Evolutionary conservation across 164 flowering plant genomes (phyloP).

Genomic region (Nymphaea thermarum): DNA sequence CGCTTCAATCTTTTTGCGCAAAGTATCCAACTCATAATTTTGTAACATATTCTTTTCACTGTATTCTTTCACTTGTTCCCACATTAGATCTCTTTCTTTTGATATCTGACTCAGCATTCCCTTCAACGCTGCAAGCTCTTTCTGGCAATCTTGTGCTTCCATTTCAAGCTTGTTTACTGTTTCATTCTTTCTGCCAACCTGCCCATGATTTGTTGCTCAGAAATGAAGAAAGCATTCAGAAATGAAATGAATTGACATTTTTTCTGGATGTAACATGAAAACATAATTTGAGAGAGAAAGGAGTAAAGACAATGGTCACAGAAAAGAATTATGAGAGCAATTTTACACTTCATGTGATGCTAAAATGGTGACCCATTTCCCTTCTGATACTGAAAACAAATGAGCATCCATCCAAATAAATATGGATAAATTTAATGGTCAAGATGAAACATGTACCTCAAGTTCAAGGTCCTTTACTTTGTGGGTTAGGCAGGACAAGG

Average conservation of each 20-base stretch:
- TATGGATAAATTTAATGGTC: background rate
- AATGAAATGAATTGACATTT: too few relatives aligned
- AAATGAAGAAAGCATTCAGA: too few relatives aligned
- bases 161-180: constrained; percentile 32
- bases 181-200: constrained; percentile 80
- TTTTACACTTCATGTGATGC: too few relatives aligned
- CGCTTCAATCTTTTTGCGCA: constrained; percentile 65
- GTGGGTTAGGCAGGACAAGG: constrained; percentile 50
- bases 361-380: background rate
- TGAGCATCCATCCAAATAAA: too few relatives aligned
- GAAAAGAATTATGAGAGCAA: too few relatives aligned
- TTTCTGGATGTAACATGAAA: too few relatives aligned
- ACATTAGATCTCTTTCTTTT: constrained; percentile 76
- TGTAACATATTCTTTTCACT: constrained; percentile 75
- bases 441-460: constrained; percentile 38
- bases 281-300: too few relatives aligned
- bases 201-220: background rate
- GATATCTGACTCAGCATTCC: constrained; percentile 55
- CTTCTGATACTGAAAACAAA: too few relatives aligned
- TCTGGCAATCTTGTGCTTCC: constrained; percentile 47
- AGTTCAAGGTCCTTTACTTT: constrained; percentile 77
- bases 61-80: constrained; percentile 65
- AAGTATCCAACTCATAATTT: constrained; percentile 39
- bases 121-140: constrained; percentile 33
- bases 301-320: too few relatives aligned